These are phyloP conservation scores for Carex myosuroides DNA, from an alignment of 176 grass and related monocot genomes.

Conservation along the genomic window DNA sequence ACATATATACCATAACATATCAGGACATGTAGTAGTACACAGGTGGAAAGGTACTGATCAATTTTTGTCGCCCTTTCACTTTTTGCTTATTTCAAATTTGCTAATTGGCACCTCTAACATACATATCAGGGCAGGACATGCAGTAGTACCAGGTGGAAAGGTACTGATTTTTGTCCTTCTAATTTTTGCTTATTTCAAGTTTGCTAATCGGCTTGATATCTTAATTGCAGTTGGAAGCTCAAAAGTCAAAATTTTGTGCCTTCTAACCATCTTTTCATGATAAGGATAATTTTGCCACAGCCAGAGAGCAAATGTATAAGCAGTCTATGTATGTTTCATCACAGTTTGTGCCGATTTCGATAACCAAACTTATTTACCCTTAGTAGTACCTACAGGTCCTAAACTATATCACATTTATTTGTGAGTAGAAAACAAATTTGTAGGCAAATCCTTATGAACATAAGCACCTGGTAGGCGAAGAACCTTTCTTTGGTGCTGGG, in stretches of 20 bases:
- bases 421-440: background rate
- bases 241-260: background rate
- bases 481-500: constrained; percentile 66
- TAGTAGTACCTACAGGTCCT: background rate
- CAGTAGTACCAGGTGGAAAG: background rate
- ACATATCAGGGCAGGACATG: background rate
- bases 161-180: background rate
- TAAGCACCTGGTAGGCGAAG: constrained; percentile 47
- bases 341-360: background rate
- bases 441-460: background rate
- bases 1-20: background rate
- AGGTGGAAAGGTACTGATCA: background rate
- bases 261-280: background rate
- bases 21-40: background rate
- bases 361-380: background rate
- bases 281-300: background rate
- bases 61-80: background rate
- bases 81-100: background rate
- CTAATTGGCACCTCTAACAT: background rate
- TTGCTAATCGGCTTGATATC: background rate
- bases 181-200: background rate
- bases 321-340: background rate
- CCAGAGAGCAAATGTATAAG: background rate
- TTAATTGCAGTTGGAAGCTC: background rate
- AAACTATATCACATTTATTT: constrained; percentile 2